These are phyloP conservation scores for Microdochium trichocladiopsis DNA, from an alignment of 2,329 filamentous ascomycete species.

Conservation along the genomic window DNA sequence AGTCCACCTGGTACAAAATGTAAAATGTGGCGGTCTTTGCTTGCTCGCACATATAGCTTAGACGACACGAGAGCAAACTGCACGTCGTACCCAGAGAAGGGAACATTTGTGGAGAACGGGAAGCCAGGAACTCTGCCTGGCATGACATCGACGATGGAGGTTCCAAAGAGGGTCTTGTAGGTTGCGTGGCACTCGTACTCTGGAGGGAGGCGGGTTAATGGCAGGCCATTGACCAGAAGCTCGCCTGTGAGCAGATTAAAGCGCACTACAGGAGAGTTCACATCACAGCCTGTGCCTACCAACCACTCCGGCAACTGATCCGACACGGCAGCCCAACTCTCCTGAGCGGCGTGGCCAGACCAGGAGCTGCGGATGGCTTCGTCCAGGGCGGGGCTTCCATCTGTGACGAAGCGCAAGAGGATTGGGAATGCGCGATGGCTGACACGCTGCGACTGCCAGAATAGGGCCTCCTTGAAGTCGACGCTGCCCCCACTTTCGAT, in stretches of 20 bases:
- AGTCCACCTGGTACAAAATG: conserved; percentile 18
- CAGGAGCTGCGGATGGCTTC: conserved; percentile 17
- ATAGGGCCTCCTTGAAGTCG: not conserved
- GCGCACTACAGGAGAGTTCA: conserved; percentile 18
- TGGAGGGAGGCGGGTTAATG: conserved; percentile 36
- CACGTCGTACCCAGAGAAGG: conserved; percentile 20
- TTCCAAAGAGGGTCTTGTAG: conserved; percentile 37
- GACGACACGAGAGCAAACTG: conserved; percentile 21
- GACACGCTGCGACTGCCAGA: not conserved
- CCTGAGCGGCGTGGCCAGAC: conserved; percentile 12
- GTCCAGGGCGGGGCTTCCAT: conserved; percentile 12
- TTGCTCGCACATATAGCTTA: conserved; percentile 25
- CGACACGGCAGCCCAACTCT: not conserved
- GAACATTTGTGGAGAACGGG: conserved; percentile 27
- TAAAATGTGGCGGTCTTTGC: conserved; percentile 2
- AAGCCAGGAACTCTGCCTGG: conserved; percentile 29
- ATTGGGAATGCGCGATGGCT: not conserved
- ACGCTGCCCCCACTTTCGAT: conserved; percentile 2
- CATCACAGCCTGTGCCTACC: conserved; percentile 11
- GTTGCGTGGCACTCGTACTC: conserved; percentile 30
- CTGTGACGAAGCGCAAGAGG: conserved; percentile 7
- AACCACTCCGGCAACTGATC: conserved; percentile 10
- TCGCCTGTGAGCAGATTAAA: conserved; percentile 44
- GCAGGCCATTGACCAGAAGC: conserved; percentile 44
- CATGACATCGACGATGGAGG: conserved; percentile 32